phyloP scores from a whole-genome alignment of 2,329 filamentous ascomycete species.

The Fusarium bactridioides region DNA sequence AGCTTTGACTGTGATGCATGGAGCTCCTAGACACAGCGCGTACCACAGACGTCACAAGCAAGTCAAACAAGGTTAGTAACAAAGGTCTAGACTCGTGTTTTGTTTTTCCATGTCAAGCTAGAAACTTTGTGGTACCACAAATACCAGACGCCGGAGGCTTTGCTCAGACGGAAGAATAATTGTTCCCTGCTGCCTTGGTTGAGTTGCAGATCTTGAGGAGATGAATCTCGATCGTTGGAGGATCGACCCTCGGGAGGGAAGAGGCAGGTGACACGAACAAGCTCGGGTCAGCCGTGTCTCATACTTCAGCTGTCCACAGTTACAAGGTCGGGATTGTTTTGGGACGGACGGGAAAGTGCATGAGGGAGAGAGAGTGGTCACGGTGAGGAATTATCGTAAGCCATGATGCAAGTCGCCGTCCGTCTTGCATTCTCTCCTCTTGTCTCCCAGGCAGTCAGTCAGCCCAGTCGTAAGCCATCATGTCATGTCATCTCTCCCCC shows the following conservation, averaged over 20 bases:
- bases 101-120: constrained; percentile 4
- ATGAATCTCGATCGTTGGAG: constrained; percentile 26
- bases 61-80: not conserved
- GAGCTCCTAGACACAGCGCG: not conserved
- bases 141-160: constrained; percentile 3
- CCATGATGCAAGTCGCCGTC: not conserved
- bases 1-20: not conserved
- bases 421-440: not conserved
- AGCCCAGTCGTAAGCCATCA: not conserved
- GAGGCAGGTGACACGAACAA: not conserved
- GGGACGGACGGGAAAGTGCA: not conserved
- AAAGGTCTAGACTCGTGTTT: not conserved
- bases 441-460: not conserved
- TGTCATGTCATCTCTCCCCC: constrained; percentile 19
- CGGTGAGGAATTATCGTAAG: constrained; percentile 5
- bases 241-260: constrained; percentile 14
- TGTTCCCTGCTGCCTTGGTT: constrained; percentile 1
- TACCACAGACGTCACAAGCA: constrained; percentile 2
- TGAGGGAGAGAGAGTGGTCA: not conserved
- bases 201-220: constrained; percentile 15
- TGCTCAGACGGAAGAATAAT: constrained; percentile 4
- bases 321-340: not conserved
- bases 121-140: constrained; percentile 2
- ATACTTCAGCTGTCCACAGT: constrained; percentile 3
- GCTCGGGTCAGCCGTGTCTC: constrained; percentile 25